A percentile compares a stretch with the other conserved stretches of the same genome.
phyloP scores from a whole-genome alignment of 768 basidiomycete genomes.

The Rhodotorula paludigena region DNA sequence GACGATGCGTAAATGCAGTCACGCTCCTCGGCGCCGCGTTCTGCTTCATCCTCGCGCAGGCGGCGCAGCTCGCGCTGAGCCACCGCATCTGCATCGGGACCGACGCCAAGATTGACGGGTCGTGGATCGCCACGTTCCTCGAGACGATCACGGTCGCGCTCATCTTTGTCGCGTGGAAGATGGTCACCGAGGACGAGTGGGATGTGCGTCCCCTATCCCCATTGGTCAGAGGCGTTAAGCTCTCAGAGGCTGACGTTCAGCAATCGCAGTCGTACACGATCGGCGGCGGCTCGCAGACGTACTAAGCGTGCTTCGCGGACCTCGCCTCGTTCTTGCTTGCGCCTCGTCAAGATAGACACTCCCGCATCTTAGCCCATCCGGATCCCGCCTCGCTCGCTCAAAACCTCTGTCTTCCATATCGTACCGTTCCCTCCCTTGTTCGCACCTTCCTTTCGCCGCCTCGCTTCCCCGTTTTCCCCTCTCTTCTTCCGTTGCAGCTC shows the following conservation, averaged over 20 bases:
- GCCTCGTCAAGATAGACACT: not conserved
- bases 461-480: too few relatives aligned
- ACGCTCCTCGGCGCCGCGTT: conserved; percentile 69
- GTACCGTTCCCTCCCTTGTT: not conserved
- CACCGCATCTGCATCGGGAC: conserved; percentile 65
- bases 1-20: conserved; percentile 50
- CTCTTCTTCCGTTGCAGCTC: too few relatives aligned
- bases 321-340: not conserved
- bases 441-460: not conserved
- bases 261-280: not conserved
- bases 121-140: conserved; percentile 76
- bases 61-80: conserved; percentile 74
- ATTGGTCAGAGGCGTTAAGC: not conserved
- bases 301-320: not conserved
- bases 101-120: conserved; percentile 69
- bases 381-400: not conserved
- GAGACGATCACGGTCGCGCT: conserved; percentile 68
- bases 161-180: conserved; percentile 74
- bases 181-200: conserved; percentile 74
- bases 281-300: not conserved
- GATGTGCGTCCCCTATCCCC: not conserved
- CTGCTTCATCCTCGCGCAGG: conserved; percentile 72
- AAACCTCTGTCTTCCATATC: not conserved
- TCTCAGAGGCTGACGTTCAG: not conserved
- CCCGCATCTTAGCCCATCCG: not conserved